phyloP scores from a whole-genome alignment of 495 filamentous ascomycete genomes.

The Glarea lozoyensis region DNA sequence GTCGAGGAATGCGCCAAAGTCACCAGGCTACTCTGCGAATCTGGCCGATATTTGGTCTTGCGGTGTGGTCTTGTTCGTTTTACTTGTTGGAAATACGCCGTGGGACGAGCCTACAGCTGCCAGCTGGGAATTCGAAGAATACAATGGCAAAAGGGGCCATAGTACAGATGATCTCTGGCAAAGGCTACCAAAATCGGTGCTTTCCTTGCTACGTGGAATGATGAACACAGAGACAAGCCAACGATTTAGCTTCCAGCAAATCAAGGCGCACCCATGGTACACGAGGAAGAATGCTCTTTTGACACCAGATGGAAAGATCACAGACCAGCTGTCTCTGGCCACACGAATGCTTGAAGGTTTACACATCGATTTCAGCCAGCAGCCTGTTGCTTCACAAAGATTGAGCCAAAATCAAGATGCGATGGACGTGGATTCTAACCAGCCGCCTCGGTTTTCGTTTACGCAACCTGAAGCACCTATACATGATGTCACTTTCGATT shows the following conservation, averaged over 20 bases:
- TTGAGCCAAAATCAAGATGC: conserved; percentile 31
- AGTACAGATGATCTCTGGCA: conserved; percentile 82
- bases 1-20: conserved; percentile 39
- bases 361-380: conserved; percentile 78
- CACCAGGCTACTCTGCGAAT: conserved; percentile 68
- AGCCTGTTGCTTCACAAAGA: conserved; percentile 41
- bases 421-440: conserved; percentile 46
- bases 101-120: conserved; percentile 86
- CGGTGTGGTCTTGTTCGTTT: conserved; percentile 90
- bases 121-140: conserved; percentile 80
- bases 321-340: conserved; percentile 72
- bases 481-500: conserved; percentile 44
- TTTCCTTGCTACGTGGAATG: conserved; percentile 91
- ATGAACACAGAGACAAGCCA: conserved; percentile 67
- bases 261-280: conserved; percentile 93
- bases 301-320: conserved; percentile 60
- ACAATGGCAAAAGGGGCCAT: conserved; percentile 66
- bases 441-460: conserved; percentile 40
- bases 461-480: conserved; percentile 65
- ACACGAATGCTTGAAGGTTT: conserved; percentile 89
- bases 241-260: conserved; percentile 81
- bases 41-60: conserved; percentile 94
- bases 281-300: conserved; percentile 75
- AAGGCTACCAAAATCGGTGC: conserved; percentile 61
- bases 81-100: conserved; percentile 92